phyloP scores from a whole-genome alignment of 139 green algal species.

The Zygnema cylindricum region DNA sequence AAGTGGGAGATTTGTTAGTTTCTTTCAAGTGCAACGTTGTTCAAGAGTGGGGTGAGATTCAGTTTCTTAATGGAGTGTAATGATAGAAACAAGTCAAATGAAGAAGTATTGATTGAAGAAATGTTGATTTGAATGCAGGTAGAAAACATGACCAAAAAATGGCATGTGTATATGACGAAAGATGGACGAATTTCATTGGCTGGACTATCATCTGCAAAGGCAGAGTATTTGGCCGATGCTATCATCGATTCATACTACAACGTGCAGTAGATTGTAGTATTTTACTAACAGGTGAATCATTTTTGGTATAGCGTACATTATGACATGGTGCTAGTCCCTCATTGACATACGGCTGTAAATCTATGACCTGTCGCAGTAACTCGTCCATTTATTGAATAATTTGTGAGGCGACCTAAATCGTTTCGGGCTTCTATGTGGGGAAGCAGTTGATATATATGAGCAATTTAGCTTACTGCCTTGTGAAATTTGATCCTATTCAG shows the following conservation, averaged over 20 bases:
- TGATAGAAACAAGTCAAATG: background rate
- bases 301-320: too few relatives aligned
- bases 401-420: too few relatives aligned
- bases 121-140: constrained; percentile 68
- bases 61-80: background rate
- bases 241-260: constrained; percentile 90
- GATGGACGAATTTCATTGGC: constrained; percentile 96
- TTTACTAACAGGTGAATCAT: too few relatives aligned
- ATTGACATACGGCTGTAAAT: too few relatives aligned
- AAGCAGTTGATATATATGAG: too few relatives aligned
- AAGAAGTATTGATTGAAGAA: background rate
- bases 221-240: constrained; percentile 89
- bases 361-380: too few relatives aligned
- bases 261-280: constrained; percentile 57
- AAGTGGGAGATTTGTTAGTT: background rate
- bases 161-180: constrained; percentile 95
- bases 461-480: too few relatives aligned
- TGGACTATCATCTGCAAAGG: constrained; percentile 83
- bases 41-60: background rate
- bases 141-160: constrained; percentile 94
- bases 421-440: too few relatives aligned
- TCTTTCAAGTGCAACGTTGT: background rate
- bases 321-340: too few relatives aligned
- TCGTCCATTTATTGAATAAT: too few relatives aligned
- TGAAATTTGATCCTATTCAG: too few relatives aligned